Evolutionary conservation across 164 flowering plant genomes (phyloP), one percentile per base, ranked within the genome.

Genomic region (Paratinospora sagittata): DNA sequence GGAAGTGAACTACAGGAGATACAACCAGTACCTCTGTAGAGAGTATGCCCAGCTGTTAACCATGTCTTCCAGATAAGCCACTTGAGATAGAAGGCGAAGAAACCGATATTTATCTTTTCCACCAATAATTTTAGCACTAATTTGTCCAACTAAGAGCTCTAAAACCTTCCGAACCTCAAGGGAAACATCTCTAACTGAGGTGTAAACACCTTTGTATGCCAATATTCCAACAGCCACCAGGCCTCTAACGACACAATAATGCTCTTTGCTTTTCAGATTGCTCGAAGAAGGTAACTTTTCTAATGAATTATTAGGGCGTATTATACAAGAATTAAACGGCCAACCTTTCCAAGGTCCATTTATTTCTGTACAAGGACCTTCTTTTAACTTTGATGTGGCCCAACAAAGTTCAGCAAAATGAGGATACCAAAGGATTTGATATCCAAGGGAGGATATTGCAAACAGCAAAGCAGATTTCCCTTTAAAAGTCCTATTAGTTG

Each of bases 381-480:
- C 97, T 80, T 86, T 95, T 68, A 95, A 75, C 75, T 95, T 95
- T 70, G 99, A 95, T 66, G 99, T 91, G 30, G 86, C 85, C 99
- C 98, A 95, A 87, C 97, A 92, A 72, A 95, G 96, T 70, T 91
- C 97, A 57, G 98, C 87, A 84, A 95, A 95, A 81, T 95, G 97
- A 71, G 99, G 97, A 81, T 89, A 95, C 41, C 81, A 84, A 61
- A 95, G 80, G 70, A 95, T 85, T 79, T 95, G 99, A 83, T 86
- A 88, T 69, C 99, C 99, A 84, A 92, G 81, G 39, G 93, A 78
- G 55, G 93, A 84, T 79, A 92, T 82, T 52, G 96, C 93, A 12
- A 84, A 63, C 39, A 82, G 21, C 81, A 89, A 78, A 76, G 63
- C 85, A 57, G 97, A 83, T 78, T 84, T 90, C 70, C 86, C 91